phyloP scores from a whole-genome alignment of 441 rosid species.

The Adansonia gregorii region DNA sequence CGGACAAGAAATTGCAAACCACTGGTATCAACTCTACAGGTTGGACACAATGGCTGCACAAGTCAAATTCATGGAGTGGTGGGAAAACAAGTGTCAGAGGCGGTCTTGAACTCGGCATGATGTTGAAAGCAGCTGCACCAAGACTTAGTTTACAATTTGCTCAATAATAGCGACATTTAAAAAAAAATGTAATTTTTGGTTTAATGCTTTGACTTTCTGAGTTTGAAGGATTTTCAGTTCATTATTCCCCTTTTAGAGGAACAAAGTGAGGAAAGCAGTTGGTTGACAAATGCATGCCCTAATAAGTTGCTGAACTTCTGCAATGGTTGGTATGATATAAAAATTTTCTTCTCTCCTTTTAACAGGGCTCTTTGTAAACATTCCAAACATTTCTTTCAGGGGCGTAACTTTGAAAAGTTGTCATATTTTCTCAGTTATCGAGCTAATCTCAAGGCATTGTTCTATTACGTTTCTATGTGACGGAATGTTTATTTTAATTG shows the following conservation, averaged over 20 bases:
- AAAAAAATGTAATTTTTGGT: conserved; percentile 26
- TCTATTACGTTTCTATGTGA: too few species aligned
- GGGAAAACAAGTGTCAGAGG: conserved; percentile 56
- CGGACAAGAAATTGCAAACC: conserved; percentile 82
- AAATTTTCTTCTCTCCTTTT: not conserved
- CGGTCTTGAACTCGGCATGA: conserved; percentile 22
- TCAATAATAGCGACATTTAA: conserved; percentile 30
- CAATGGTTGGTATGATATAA: not conserved
- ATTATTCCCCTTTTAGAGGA: not conserved
- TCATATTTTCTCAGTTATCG: not conserved
- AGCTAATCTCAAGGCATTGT: not conserved
- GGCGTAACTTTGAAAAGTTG: not conserved
- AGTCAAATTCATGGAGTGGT: conserved; percentile 89
- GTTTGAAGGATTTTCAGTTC: conserved; percentile 16
- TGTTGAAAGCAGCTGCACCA: conserved; percentile 9
- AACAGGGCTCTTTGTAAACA: too few species aligned
- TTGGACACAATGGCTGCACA: conserved; percentile 85
- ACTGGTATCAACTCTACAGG: conserved; percentile 74
- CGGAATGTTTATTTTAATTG: too few species aligned
- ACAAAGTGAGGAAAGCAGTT: conserved; percentile 7
- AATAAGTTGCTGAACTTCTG: not conserved
- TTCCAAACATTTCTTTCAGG: not conserved
- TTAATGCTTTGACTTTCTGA: conserved; percentile 13
- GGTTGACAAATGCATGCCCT: not conserved
- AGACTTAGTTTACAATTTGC: conserved; percentile 21